Percentiles rank a stretch among this genome's conserved stretches.
Evolutionary conservation across 2,329 filamentous ascomycete genomes (phyloP).

Genomic region (Fusarium sp.): DNA sequence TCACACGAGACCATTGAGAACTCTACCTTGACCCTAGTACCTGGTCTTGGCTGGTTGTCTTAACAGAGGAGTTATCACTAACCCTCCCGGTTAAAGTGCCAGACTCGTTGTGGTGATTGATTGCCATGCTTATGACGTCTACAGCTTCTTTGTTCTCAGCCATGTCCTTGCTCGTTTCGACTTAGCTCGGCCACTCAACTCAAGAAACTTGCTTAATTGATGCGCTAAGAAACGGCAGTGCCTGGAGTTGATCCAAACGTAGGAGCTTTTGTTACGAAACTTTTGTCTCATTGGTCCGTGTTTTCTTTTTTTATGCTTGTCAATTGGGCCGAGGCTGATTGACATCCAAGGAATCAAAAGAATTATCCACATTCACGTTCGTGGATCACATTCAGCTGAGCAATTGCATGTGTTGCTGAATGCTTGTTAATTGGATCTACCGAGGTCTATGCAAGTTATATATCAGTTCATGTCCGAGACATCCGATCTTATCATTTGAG

Average conservation of each 20-base stretch:
- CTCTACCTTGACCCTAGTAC: slow-evolving; percentile 1
- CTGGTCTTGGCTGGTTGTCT: neutral
- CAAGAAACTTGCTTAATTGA: slow-evolving; percentile 11
- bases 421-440: slow-evolving; percentile 11
- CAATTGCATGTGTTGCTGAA: neutral
- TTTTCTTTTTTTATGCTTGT: neutral
- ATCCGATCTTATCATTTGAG: neutral
- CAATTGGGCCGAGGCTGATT: neutral
- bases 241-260: slow-evolving; percentile 12
- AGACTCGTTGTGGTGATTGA: neutral
- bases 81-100: neutral
- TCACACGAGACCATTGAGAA: neutral
- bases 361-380: slow-evolving; percentile 8
- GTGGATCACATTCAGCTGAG: neutral
- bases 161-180: slow-evolving; percentile 1
- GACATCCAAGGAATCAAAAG: neutral
- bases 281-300: neutral
- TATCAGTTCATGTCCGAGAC: neutral
- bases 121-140: slow-evolving; percentile 3
- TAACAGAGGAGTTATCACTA: neutral
- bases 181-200: slow-evolving; percentile 16
- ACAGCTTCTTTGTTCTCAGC: neutral
- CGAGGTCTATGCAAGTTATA: neutral
- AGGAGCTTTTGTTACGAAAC: slow-evolving; percentile 6
- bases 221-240: slow-evolving; percentile 22